A percentile compares a stretch with the other conserved stretches of the same genome.
Conservation (phyloP, 192 early-diverging fungal genomes). For the Coemansia sp. region DNA sequence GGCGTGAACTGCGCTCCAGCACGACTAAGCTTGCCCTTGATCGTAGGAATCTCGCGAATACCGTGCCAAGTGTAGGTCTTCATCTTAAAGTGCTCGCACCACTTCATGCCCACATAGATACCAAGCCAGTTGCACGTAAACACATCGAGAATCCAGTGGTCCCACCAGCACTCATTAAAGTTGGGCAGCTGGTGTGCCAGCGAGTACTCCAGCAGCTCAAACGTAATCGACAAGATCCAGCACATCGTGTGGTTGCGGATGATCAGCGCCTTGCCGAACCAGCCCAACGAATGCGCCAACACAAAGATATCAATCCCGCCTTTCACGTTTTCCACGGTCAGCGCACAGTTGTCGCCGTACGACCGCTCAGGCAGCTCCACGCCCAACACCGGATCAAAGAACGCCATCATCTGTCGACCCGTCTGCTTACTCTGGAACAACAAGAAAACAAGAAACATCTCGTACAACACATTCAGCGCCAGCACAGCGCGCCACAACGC, state of each 20-base stretch:
- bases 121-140: conserved; percentile 92
- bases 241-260: conserved; percentile 93
- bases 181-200: conserved; percentile 94
- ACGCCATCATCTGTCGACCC: conserved; percentile 75
- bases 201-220: conserved; percentile 96
- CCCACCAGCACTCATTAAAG: conserved; percentile 99
- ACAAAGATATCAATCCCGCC: conserved; percentile 93
- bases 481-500: conserved; percentile 91
- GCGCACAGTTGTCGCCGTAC: conserved; percentile 87
- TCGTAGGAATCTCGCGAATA: conserved; percentile 78
- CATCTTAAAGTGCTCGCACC: conserved; percentile 94
- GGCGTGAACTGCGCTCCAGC: conserved; percentile 93
- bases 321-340: conserved; percentile 75
- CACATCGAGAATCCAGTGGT: conserved; percentile 97
- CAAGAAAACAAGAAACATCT: conserved; percentile 85
- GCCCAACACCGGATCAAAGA: conserved; percentile 81
- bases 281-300: conserved; percentile 87
- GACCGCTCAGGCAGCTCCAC: conserved; percentile 84
- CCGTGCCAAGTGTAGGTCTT: conserved; percentile 97
- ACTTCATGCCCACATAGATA: conserved; percentile 94
- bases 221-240: conserved; percentile 94
- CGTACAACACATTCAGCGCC: conserved; percentile 82
- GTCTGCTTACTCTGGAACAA: conserved; percentile 93
- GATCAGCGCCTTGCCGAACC: conserved; percentile 93
- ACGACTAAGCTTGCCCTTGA: conserved; percentile 85